Base-by-base conservation (phyloP, 2,329 filamentous ascomycete genomes). In the Paraconiothyrium sp. region DNA sequence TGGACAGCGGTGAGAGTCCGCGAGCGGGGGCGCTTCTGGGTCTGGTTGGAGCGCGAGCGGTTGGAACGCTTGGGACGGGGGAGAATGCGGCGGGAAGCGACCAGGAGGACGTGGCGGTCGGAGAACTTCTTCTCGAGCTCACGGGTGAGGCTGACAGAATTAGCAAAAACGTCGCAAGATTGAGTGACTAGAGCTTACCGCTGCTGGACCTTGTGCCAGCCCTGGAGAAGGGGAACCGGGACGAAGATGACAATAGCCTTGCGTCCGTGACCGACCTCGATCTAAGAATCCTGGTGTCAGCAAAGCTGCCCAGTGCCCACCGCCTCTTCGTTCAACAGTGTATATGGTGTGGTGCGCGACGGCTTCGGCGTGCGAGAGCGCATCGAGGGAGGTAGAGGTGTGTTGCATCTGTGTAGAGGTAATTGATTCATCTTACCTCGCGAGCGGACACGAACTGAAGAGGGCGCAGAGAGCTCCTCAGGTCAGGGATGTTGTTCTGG, bases 91-190 rank as follows among this genome's bases (percentile, higher is more conserved):
- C 95, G 95, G 81, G 94, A 96, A 78, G 95, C 95, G 78, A 99
- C 91, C 90, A 99, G 93, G 84, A 99, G 88, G 84, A 99, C 95
- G 85, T 99, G 95, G 85, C 95, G 95, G 89, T 99, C 95, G 72
- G 95, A 98, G 93, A 99, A 99, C 89, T 99, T 99, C 93, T 99
- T 99, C 92, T 99, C 95, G 82, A 99, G 94, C 89, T 99, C 95
- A 86, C 95, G 95, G 85, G 95, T 99, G 82, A 99, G 90, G 82
- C 94, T 98, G 68, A 6, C 22, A 44, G 41, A 32, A 54, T 70
- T 48, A 69, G 69, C 49, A 46, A 9, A 11, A 11, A 37, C 20
- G 9, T 32, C 52, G 24, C 11, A 7, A n/a, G 35, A 47, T 39
- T 5, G 8, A 4, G 32, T 2, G 30, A n/a, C 11, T 20, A 56